Base-by-base conservation (phyloP, 129 eudicot species). In the Mikania micrantha region DNA sequence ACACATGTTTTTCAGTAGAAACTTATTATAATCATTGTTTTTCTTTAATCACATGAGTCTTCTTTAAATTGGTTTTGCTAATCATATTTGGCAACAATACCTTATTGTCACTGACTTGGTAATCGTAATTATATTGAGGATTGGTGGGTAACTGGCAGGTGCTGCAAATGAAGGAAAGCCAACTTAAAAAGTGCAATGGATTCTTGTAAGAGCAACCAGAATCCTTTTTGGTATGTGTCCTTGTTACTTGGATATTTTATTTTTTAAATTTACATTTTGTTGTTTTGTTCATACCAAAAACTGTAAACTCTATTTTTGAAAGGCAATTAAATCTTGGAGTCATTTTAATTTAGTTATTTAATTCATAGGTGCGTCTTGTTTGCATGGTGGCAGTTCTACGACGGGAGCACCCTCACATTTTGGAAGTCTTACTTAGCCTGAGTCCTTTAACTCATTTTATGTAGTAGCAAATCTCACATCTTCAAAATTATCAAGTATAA, bases 61-160 rank as follows among this genome's bases (percentile, higher is more conserved):
- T 66, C 59, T 66, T 48, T 9, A 67, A 31, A 17, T 44, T 48
- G 72, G 17, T 12, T 48, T 67, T 48, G 13, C 31, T 16, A 61
- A 61, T 66, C 28, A 17, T 17, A 47, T 27, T 29, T 34, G 19
- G 67, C n/a, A 35, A 47, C 60, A 48, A 47, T 47, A 67, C 42
- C 45, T 31, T 47, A 47, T 67, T 67, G 9, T 38, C 5, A 21
- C 65, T 56, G 25, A 52, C 72, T 64, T 53, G 59, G 72, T 53
- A 54, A 40, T 74, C 65, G 72, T 53, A 54, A 40, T 74, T 74
- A 52, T 65, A 65, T 40, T 68, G 76, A 80, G 74, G 78, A 85
- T 81, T 83, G 86, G 85, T 91, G 88, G 95, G 86, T 79, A 78
- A 85, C 82, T 91, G 94, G 78, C 97, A 88, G 96, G 91, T 88